These are phyloP conservation scores for Dothistroma septosporum DNA, from an alignment of 2,329 filamentous ascomycete genomes.

Conservation along the genomic window DNA sequence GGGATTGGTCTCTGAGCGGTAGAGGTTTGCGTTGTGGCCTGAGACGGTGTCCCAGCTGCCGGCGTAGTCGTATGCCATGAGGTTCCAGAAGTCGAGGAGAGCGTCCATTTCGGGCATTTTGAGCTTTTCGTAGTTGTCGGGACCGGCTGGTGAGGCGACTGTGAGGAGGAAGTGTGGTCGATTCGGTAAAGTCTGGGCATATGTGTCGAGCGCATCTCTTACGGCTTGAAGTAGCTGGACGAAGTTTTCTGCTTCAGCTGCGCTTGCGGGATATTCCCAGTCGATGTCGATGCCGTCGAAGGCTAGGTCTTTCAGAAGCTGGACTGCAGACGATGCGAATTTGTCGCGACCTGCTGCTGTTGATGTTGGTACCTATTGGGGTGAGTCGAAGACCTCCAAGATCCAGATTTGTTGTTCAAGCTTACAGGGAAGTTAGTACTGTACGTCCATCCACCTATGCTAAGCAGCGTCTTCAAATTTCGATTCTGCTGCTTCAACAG, in stretches of 20 bases:
- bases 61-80: conserved; percentile 56
- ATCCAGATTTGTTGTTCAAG: not conserved
- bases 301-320: conserved; percentile 73
- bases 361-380: conserved; percentile 50
- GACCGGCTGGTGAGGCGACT: conserved; percentile 44
- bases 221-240: conserved; percentile 39
- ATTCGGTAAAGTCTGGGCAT: conserved; percentile 35
- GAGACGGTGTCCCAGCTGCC: conserved; percentile 71
- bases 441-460: conserved; percentile 78
- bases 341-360: conserved; percentile 56
- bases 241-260: conserved; percentile 38
- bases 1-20: conserved; percentile 54
- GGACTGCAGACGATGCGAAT: conserved; percentile 69
- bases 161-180: conserved; percentile 43
- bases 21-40: conserved; percentile 79
- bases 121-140: conserved; percentile 42
- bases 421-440: conserved; percentile 66
- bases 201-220: conserved; percentile 38
- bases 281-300: conserved; percentile 55
- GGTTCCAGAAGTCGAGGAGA: conserved; percentile 47
- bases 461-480: conserved; percentile 73
- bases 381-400: not conserved
- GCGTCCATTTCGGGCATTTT: conserved; percentile 39
- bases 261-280: conserved; percentile 46
- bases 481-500: conserved; percentile 72